These are phyloP conservation scores for Phytomonas serpens DNA, from an alignment of 208 protist species.

Conservation along the genomic window DNA sequence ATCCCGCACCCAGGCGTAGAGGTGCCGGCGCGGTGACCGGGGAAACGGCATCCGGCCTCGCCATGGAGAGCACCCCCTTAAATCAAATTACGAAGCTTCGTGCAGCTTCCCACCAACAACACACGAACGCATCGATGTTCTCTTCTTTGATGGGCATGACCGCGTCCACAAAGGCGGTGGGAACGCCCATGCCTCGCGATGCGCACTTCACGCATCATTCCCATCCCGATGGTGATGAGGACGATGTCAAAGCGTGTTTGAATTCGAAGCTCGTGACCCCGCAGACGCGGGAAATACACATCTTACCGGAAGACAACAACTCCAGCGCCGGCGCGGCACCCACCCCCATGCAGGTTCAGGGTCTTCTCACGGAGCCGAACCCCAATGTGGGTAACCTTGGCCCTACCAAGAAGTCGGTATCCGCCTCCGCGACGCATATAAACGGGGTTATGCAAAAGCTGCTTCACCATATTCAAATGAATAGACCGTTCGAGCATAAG, in stretches of 20 bases:
- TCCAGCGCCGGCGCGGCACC: neutral
- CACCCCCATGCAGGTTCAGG: neutral
- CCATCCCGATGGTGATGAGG: neutral
- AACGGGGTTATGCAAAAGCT: conserved; percentile 3
- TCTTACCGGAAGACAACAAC: neutral
- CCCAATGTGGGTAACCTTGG: neutral
- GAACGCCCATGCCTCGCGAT: neutral
- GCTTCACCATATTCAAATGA: conserved; percentile 2
- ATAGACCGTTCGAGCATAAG: neutral
- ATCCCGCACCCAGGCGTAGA: neutral
- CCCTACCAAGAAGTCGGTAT: neutral
- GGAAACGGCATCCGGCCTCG: neutral
- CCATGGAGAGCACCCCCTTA: neutral
- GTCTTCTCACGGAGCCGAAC: neutral
- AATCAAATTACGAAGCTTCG: neutral
- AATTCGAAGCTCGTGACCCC: neutral
- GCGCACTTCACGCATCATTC: neutral
- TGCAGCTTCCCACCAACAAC: neutral
- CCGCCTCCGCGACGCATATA: neutral
- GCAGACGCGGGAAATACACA: neutral
- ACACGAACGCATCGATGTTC: neutral
- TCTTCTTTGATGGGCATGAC: neutral
- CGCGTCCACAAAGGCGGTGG: neutral
- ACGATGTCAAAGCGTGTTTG: neutral
- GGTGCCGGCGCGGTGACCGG: neutral